phyloP scores from a whole-genome alignment of 2,329 filamentous ascomycete species.

The Diaporthe sp. region DNA sequence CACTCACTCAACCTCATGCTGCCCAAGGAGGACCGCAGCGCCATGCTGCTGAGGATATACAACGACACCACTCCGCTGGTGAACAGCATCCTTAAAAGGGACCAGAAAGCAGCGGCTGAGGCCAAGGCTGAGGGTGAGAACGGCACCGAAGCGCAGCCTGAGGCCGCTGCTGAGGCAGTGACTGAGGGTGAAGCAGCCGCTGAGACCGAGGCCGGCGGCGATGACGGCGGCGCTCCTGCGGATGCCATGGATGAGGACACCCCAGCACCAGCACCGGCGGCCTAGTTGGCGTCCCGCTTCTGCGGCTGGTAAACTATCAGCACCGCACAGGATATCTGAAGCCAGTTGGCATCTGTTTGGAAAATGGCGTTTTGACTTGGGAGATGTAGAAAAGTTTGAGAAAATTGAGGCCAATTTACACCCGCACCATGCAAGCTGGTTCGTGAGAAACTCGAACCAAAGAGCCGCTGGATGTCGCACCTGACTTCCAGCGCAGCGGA shows the following conservation, averaged over 20 bases:
- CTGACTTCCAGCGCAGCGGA: slow-evolving; percentile 11
- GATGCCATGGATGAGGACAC: slow-evolving; percentile 32
- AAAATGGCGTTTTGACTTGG: neutral
- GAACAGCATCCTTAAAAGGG: slow-evolving; percentile 73
- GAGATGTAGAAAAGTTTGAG: slow-evolving; percentile 21
- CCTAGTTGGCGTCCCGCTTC: slow-evolving; percentile 4
- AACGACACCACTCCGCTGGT: slow-evolving; percentile 90
- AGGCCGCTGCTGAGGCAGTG: neutral
- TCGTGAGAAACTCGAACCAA: slow-evolving; percentile 37
- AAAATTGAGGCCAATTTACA: neutral
- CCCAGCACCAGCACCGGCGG: slow-evolving; percentile 9
- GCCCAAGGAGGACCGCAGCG: slow-evolving; percentile 94
- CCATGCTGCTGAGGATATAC: slow-evolving; percentile 91
- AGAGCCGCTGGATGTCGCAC: slow-evolving; percentile 15
- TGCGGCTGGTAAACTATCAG: neutral
- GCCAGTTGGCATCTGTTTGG: neutral
- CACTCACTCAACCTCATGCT: slow-evolving; percentile 96
- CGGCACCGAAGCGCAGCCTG: slow-evolving; percentile 18
- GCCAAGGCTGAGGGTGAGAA: slow-evolving; percentile 52
- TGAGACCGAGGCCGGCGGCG: slow-evolving; percentile 22
- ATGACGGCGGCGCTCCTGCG: neutral
- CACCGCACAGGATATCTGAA: neutral
- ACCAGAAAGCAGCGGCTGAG: slow-evolving; percentile 58
- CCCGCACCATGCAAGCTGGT: slow-evolving; percentile 17
- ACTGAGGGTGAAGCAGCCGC: slow-evolving; percentile 3